A percentile compares a stretch with the other conserved stretches of the same genome.
Evolutionary conservation across 2,329 filamentous ascomycete genomes (phyloP).

Genomic region (Aspergillus spinulosporus): DNA sequence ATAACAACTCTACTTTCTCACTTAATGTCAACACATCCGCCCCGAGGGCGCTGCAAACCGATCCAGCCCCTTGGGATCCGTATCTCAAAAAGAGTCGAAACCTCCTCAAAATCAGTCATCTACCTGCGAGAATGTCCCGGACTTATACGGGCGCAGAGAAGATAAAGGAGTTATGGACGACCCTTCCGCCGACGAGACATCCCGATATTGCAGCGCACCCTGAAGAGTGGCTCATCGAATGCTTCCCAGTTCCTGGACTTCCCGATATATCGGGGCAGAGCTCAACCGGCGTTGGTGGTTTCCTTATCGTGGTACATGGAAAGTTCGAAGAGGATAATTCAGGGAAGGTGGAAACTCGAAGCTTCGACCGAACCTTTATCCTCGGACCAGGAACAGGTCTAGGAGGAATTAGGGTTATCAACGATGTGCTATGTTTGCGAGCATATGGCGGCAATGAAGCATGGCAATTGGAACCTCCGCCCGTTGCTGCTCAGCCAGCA

Average conservation of each 20-base stretch:
- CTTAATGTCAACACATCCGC: conserved; percentile 68
- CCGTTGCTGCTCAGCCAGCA: conserved; percentile 32
- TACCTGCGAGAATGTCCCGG: conserved; percentile 63
- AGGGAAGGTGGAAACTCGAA: conserved; percentile 63
- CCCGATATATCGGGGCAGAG: conserved; percentile 67
- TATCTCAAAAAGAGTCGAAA: conserved; percentile 81
- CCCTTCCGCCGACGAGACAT: conserved; percentile 71
- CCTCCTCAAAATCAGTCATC: conserved; percentile 66
- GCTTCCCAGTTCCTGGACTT: conserved; percentile 70
- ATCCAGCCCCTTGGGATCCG: conserved; percentile 59
- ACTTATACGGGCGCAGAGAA: conserved; percentile 63
- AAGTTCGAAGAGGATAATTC: conserved; percentile 74
- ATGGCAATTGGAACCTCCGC: conserved; percentile 46
- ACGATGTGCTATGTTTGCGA: conserved; percentile 73
- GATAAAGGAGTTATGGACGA: conserved; percentile 69
- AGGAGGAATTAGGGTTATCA: conserved; percentile 70
- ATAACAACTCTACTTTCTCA: conserved; percentile 73
- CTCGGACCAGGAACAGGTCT: conserved; percentile 71
- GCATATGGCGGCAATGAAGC: conserved; percentile 62
- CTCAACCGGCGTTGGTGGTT: conserved; percentile 68
- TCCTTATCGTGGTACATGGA: conserved; percentile 77
- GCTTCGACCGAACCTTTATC: conserved; percentile 79
- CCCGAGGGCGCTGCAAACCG: conserved; percentile 54
- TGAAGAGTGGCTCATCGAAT: conserved; percentile 79
- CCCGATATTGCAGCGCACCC: conserved; percentile 67